These are phyloP conservation scores for Saccharomycopsis schoenii DNA, from an alignment of 805 yeast genomes.

Conservation along the genomic window DNA sequence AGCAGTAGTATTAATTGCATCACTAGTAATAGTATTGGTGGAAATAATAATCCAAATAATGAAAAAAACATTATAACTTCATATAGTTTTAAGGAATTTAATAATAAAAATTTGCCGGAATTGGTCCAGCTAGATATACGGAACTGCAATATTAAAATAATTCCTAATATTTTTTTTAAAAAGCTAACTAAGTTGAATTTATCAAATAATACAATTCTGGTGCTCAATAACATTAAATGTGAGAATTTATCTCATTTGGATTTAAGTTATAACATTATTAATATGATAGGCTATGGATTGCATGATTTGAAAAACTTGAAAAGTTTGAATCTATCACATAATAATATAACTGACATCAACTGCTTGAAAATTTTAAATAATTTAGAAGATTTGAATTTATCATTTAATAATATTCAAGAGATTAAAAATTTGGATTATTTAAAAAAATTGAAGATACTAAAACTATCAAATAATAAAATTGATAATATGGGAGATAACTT, in stretches of 20 bases:
- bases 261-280: conserved; percentile 7
- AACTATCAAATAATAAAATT: conserved; percentile 5
- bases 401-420: conserved; percentile 6
- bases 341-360: conserved; percentile 1
- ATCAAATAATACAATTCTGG: conserved; percentile 2
- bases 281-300: not conserved
- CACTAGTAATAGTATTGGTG: not conserved
- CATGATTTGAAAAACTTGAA: conserved; percentile 1
- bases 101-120: not conserved
- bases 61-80: conserved; percentile 1
- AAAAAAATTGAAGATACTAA: not conserved
- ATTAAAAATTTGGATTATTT: conserved; percentile 6
- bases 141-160: conserved; percentile 5
- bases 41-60: not conserved
- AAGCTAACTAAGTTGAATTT: not conserved
- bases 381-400: conserved; percentile 4
- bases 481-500: conserved; percentile 5
- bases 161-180: not conserved
- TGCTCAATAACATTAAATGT: conserved; percentile 11
- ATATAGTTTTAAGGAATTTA: conserved; percentile 6
- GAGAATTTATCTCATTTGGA: conserved; percentile 9
- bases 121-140: conserved; percentile 2
- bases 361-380: not conserved
- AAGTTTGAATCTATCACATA: conserved; percentile 7
- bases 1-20: conserved; percentile 5